Conservation (phyloP, 106 monocot species). For the Allium cepa region DNA sequence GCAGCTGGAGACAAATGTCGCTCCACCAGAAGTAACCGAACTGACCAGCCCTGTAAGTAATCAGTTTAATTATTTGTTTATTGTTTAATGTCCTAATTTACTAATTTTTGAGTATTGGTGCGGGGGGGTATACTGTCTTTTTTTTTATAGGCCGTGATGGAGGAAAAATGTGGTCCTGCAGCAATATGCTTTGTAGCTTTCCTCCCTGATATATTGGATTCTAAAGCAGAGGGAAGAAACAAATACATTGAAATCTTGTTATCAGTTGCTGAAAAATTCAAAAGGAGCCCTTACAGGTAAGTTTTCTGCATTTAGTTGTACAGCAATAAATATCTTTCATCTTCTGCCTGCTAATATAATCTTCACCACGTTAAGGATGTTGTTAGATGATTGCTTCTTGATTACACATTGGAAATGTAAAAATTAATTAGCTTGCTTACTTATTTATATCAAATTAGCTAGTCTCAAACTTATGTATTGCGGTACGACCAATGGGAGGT, state of each 20-base stretch:
- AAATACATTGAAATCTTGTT: conserved; percentile 68
- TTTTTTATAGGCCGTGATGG: conserved; percentile 74
- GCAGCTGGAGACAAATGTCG: conserved; percentile 69
- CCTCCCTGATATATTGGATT: conserved; percentile 96
- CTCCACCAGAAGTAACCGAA: conserved; percentile 77
- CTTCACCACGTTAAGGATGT: background rate
- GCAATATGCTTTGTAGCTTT: conserved; percentile 96
- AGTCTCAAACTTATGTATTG: no score
- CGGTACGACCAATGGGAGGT: no score
- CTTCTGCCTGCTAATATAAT: background rate
- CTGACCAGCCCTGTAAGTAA: conserved; percentile 64
- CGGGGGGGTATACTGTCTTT: no score
- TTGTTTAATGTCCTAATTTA: background rate
- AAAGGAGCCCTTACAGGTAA: conserved; percentile 92
- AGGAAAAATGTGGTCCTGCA: conserved; percentile 80
- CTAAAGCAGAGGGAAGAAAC: conserved; percentile 96
- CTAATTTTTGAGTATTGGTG: background rate
- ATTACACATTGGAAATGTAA: no score
- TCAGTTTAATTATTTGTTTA: background rate
- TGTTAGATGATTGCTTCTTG: no score
- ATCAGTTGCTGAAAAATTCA: conserved; percentile 86
- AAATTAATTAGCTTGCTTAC: no score
- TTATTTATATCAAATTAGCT: no score
- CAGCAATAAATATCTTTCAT: background rate
- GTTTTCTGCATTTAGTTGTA: background rate